These are phyloP conservation scores for Colletotrichum tropicale DNA, from an alignment of 2,329 filamentous ascomycete species.

Conservation along the genomic window DNA sequence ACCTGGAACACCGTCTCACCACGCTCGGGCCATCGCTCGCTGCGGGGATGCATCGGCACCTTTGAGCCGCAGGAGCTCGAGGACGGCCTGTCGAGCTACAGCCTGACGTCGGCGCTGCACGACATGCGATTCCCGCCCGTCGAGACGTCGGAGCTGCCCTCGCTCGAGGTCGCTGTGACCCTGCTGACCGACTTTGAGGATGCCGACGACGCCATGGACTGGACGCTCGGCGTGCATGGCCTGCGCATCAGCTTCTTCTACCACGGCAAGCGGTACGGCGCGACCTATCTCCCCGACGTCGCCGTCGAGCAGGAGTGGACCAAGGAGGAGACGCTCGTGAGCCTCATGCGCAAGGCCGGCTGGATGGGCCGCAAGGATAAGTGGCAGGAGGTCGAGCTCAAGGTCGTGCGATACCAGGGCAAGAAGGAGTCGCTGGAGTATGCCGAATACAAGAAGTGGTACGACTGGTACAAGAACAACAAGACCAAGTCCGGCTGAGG, in stretches of 20 bases:
- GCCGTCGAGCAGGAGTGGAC: conserved; percentile 93
- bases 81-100: conserved; percentile 77
- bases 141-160: conserved; percentile 55
- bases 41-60: conserved; percentile 96
- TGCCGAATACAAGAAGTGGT: conserved; percentile 79
- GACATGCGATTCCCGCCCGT: conserved; percentile 68
- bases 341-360: conserved; percentile 92
- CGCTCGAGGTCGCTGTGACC: conserved; percentile 72
- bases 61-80: conserved; percentile 80
- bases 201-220: conserved; percentile 76
- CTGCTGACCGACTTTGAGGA: conserved; percentile 87
- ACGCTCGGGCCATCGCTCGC: conserved; percentile 60
- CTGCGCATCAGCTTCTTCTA: conserved; percentile 85
- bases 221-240: conserved; percentile 86
- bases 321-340: conserved; percentile 88
- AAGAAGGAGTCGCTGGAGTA: conserved; percentile 76
- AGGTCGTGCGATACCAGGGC: conserved; percentile 85
- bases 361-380: conserved; percentile 82
- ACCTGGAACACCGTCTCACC: conserved; percentile 85
- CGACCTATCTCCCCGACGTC: conserved; percentile 93
- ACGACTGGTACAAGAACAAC: conserved; percentile 66
- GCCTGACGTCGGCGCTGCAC: conserved; percentile 75
- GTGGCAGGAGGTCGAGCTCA: conserved; percentile 82
- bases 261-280: conserved; percentile 74
- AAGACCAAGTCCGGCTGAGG: conserved; percentile 15